A percentile compares a stretch with the other conserved stretches of the same genome.
Conservation (phyloP, 2,329 filamentous ascomycete species). For the Lachnellula willkommii region DNA sequence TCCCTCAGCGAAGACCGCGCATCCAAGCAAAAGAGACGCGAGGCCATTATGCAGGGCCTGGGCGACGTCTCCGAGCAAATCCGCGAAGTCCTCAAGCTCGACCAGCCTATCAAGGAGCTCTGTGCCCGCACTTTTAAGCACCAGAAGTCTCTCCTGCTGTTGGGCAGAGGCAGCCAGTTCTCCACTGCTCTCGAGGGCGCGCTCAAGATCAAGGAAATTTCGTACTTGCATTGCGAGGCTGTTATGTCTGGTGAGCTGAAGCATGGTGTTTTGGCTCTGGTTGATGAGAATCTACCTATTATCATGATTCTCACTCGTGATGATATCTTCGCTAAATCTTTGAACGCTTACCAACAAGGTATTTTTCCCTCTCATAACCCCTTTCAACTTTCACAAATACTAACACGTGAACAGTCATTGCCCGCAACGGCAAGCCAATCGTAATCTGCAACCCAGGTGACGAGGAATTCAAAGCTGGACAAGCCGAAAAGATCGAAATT, state of each 20-base stretch:
- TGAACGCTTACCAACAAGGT: conserved; percentile 98
- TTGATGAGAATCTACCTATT: conserved; percentile 97
- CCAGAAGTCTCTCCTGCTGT: conserved; percentile 90
- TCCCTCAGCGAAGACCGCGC: conserved; percentile 94
- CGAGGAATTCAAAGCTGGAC: conserved; percentile 78
- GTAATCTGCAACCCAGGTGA: conserved; percentile 95
- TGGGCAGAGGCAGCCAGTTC: conserved; percentile 94
- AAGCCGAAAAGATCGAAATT: conserved; percentile 96
- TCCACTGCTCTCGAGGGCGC: conserved; percentile 96
- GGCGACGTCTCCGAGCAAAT: conserved; percentile 85
- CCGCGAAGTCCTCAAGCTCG: conserved; percentile 82
- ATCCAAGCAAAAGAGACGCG: conserved; percentile 83
- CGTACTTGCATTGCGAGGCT: conserved; percentile 97
- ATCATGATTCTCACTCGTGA: conserved; percentile 99
- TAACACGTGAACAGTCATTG: conserved; percentile 63
- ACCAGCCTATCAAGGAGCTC: conserved; percentile 89
- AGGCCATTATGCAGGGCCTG: conserved; percentile 95
- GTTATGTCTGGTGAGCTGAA: conserved; percentile 99
- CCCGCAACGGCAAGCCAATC: conserved; percentile 90
- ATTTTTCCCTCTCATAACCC: conserved; percentile 31
- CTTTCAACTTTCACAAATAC: conserved; percentile 9
- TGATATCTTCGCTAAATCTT: conserved; percentile 94
- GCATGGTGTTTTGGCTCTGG: conserved; percentile 94
- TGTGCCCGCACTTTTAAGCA: conserved; percentile 91
- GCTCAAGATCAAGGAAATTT: conserved; percentile 99